Evolutionary conservation across 345 rosid genomes (phyloP).

Genomic region (Lepidium africanum): DNA sequence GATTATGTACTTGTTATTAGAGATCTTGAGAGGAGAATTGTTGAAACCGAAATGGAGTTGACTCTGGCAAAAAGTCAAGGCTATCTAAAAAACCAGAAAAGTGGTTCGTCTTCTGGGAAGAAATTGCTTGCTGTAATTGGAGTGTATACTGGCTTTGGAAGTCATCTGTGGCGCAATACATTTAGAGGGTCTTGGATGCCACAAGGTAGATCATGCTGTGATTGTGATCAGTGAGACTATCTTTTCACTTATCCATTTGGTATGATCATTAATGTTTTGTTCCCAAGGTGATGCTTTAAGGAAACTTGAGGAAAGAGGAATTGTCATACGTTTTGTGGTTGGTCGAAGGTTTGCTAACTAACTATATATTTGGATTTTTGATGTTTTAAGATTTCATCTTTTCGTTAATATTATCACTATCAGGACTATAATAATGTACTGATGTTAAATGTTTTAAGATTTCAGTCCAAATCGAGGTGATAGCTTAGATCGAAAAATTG

Average conservation of each 20-base stretch:
- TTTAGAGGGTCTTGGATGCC: constrained; percentile 98
- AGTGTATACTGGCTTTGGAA: constrained; percentile 91
- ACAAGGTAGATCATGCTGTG: constrained; percentile 38
- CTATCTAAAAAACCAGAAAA: constrained; percentile 45
- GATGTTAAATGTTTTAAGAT: constrained; percentile 8
- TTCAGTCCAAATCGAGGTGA: constrained; percentile 91
- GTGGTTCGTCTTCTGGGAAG: constrained; percentile 41
- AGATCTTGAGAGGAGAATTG: constrained; percentile 83
- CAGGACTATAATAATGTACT: not conserved
- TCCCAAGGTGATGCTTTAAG: constrained; percentile 62
- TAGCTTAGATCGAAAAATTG: constrained; percentile 85
- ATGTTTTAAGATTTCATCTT: not conserved
- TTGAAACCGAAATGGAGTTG: constrained; percentile 93
- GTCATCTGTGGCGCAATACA: constrained; percentile 61
- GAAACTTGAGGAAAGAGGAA: constrained; percentile 89
- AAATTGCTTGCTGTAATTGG: constrained; percentile 90
- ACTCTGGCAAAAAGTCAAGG: constrained; percentile 93
- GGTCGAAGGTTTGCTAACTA: constrained; percentile 69
- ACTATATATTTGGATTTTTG: not conserved
- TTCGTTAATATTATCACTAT: not conserved
- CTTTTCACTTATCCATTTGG: not conserved
- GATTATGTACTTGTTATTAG: constrained; percentile 30
- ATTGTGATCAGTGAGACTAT: not conserved
- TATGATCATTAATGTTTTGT: not conserved
- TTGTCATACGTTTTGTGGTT: constrained; percentile 82